Conservation (phyloP, 371 early-diverging fungal genomes). For the Apophysomyces variabilis region DNA sequence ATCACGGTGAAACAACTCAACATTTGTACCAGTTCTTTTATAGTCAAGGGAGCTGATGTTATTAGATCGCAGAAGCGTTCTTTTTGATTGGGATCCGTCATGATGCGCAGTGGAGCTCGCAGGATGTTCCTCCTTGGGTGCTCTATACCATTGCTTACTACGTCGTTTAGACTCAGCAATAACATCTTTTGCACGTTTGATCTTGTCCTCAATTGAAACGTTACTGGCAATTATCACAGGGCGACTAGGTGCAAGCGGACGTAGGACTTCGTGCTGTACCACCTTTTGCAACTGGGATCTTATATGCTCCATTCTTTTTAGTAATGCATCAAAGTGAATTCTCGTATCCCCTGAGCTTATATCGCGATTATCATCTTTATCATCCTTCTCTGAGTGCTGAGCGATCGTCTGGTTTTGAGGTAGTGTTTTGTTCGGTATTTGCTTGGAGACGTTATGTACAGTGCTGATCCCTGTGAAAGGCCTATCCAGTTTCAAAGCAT, state of each 20-base stretch:
- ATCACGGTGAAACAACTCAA: not conserved
- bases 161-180: constrained; percentile 15
- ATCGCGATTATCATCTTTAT: not conserved
- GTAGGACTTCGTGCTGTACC: not conserved
- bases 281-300: constrained; percentile 11
- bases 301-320: constrained; percentile 11
- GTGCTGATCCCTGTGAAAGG: no score
- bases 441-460: no score
- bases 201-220: constrained; percentile 9
- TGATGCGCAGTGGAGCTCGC: not conserved
- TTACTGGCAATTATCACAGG: not conserved
- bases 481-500: no score
- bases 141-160: constrained; percentile 10
- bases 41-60: not conserved
- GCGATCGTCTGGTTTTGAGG: not conserved
- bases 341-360: not conserved
- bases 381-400: not conserved
- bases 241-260: not conserved
- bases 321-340: constrained; percentile 6
- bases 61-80: not conserved
- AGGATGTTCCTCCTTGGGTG: not conserved
- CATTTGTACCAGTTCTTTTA: not conserved
- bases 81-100: not conserved
- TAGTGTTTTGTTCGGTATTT: not conserved
- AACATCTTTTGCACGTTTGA: constrained; percentile 11